Evolutionary conservation across 1,139 yeast genomes (phyloP), one percentile per base, ranked within the genome.

Genomic region (Candida smagusa): DNA sequence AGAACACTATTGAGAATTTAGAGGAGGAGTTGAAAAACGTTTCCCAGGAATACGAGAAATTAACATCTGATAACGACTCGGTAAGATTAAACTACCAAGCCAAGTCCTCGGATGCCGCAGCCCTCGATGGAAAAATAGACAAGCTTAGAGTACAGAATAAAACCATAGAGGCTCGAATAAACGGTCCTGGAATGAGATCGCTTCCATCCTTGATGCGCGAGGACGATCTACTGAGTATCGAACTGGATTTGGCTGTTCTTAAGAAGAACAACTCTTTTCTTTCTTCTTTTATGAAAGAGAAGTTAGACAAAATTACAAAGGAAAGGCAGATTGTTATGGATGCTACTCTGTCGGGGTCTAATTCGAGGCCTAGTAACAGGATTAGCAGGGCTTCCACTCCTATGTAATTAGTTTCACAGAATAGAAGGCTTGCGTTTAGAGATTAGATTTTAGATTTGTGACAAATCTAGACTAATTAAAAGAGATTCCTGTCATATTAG

Each of bases 91-190:
- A 67, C 32, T 83, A 83, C 50, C 89, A 81, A 54, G 48, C 53
- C 6, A 60, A 61, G 23, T 80, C 87, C 0, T 60, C 79, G 0
- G 60, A 58, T 12, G 88, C 88, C 0, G 84, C 81, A 1, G 77
- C 72, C 33, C 50, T 65, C 25, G 69, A 84, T 0, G 52, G 56
- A 0, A 47, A 47, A 12, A 48, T 73, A 6, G 58, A 56, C n/a
- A 38, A 48, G 1, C 41, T 68, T 9, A 64, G 62, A 33, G 56
- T 51, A 1, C 49, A 51, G 8, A 59, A 64, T 30, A 54, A 48
- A 0, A 46, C 49, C 23, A 48, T 79, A 6, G 57, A 59, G 12
- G 44, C 45, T 5, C 71, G 71, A 43, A 47, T 72, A 4, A 57
- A 64, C 23, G 80, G 79, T 0, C 67, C 68, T 1, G 73, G 75